Evolutionary conservation across 305 asterid genomes (phyloP).

Genomic region (Euphrasia arctica): DNA sequence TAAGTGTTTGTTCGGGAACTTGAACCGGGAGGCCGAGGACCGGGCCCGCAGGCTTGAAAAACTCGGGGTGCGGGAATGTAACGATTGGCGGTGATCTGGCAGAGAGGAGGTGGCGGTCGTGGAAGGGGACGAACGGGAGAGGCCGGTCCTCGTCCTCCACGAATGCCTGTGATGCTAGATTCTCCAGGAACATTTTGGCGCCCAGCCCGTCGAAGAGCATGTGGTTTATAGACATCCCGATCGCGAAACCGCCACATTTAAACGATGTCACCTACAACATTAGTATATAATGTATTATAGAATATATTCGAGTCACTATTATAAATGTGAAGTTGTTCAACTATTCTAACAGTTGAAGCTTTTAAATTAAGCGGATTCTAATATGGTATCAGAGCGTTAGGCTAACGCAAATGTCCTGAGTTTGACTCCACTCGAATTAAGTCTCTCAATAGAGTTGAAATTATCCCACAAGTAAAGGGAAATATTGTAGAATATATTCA

Average conservation of each 20-base stretch:
- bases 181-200: slow-evolving; percentile 37
- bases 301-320: too few species aligned
- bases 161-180: slow-evolving; percentile 49
- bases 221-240: slow-evolving; percentile 46
- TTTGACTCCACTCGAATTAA: too few species aligned
- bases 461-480: too few species aligned
- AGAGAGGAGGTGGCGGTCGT: slow-evolving; percentile 39
- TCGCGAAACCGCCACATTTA: slow-evolving; percentile 55
- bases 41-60: slow-evolving; percentile 39
- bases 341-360: too few species aligned
- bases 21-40: slow-evolving; percentile 15
- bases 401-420: too few species aligned
- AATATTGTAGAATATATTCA: too few species aligned
- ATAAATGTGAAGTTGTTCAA: too few species aligned
- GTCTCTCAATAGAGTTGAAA: too few species aligned
- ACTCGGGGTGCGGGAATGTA: slow-evolving; percentile 39
- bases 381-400: too few species aligned
- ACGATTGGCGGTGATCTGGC: slow-evolving; percentile 52
- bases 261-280: slow-evolving; percentile 44
- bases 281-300: too few species aligned
- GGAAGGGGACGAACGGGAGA: slow-evolving; percentile 37
- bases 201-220: neutral
- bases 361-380: too few species aligned
- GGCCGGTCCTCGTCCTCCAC: slow-evolving; percentile 27
- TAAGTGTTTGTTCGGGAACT: slow-evolving; percentile 21